Evolutionary conservation across 108 stramenopile species (phyloP).

Genomic region (Chaetoceros tenuissimus): DNA sequence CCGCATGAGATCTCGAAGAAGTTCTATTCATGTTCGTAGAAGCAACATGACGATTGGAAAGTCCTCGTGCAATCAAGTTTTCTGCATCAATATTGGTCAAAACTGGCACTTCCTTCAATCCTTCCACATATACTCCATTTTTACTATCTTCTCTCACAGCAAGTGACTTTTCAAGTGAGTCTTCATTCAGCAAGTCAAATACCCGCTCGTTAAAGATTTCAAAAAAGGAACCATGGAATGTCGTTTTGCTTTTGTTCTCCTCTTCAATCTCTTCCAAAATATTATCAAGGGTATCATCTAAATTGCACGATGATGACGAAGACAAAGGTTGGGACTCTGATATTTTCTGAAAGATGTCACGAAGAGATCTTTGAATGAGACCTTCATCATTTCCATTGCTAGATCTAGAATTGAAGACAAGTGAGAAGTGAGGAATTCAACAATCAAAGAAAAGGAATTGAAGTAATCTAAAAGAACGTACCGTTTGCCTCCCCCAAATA

Average conservation of each 20-base stretch:
- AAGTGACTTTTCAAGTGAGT: slow-evolving; percentile 32
- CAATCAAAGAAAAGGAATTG: no score
- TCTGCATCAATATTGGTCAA: slow-evolving; percentile 17
- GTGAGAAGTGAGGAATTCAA: no score
- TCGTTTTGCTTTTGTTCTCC: slow-evolving; percentile 1
- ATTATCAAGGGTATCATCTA: neutral
- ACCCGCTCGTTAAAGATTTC: slow-evolving; percentile 51
- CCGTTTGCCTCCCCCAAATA: slow-evolving; percentile 25
- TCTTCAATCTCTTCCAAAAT: neutral
- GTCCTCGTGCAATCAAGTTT: slow-evolving; percentile 15
- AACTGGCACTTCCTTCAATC: slow-evolving; percentile 33
- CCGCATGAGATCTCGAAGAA: slow-evolving; percentile 46
- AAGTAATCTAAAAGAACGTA: slow-evolving; percentile 11
- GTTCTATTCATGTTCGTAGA: slow-evolving; percentile 65
- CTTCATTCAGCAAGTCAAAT: slow-evolving; percentile 31
- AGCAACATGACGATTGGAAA: slow-evolving; percentile 23
- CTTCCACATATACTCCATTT: slow-evolving; percentile 52
- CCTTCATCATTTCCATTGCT: slow-evolving; percentile 19
- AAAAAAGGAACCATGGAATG: slow-evolving; percentile 32
- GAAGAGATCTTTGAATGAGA: slow-evolving; percentile 33
- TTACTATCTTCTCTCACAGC: slow-evolving; percentile 41
- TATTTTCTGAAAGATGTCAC: slow-evolving; percentile 27
- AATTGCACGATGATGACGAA: no score
- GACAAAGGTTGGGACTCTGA: neutral
- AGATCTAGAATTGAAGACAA: no score